Base-by-base conservation (phyloP, 805 yeast species). In the Kregervanrija pseudodelftensis region DNA sequence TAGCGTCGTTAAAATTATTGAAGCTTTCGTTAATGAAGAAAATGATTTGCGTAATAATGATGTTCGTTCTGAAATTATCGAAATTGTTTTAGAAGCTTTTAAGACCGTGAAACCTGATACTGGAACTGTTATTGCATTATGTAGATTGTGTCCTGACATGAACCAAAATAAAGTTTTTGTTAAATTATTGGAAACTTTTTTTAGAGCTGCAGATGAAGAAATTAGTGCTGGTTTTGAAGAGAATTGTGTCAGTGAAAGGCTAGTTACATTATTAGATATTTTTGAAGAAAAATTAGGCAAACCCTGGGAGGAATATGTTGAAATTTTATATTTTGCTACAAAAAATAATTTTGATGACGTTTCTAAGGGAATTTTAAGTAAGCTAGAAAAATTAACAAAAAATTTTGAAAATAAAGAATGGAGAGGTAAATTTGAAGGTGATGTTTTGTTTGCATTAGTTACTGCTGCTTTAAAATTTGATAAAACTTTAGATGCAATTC, bases 11-110 rank as follows among this genome's bases (percentile, higher is more conserved):
- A 53, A 49, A 36, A 48, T 61, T 7, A 49, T 64, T 11, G 57
- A 58, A 30, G 61, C 64, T 1, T 61, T 61, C 33, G 39, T 55
- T 7, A 50, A 51, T 10, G 64, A 62, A 38, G 61, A 64, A 37
- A 47, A 22, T 4, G 8, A 45, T 4, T 28, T 44, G 2, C 39
- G 48, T 8, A 31, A 46, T 16, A 44, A 47, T 8, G 52, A 55
- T 34, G 50, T 52, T 30, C 39, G 44, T n/a, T 36, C 46, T 14
- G 53, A 61, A 35, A 58, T 60, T 11, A 56, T 62, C 5, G 45
- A 47, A 10, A 56, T 61, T 14, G 53, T 56, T n/a, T 36, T 64
- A 8, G 66, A 63, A 34, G 64, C 67, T 0, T 60, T 62, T 40
- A 47, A 48, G n/a, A 16, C 47, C 1, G 53, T 51, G 8, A 45